Base-by-base conservation (phyloP, 2,329 filamentous ascomycete genomes). In the Apiospora rasikravindrae region DNA sequence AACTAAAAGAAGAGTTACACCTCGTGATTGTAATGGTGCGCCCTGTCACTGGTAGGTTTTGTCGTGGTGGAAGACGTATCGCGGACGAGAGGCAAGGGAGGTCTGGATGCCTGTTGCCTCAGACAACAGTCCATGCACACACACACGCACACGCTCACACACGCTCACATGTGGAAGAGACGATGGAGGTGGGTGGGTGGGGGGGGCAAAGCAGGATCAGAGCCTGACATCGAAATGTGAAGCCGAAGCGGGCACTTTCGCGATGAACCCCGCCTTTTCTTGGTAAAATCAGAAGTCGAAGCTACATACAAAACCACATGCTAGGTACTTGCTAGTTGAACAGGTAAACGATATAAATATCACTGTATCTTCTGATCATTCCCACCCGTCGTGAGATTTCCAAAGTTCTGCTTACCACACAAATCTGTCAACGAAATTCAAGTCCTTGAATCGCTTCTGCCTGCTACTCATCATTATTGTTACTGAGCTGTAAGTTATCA, bases 251-350 rank as follows among this genome's bases (percentile, higher is more conserved):
- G 53, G 29, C 29, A 61, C 53, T 61, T 8, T 33, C 16, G 33
- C 8, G 53, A 61, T 33, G 53, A 61, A 26, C 53, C 53, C 53
- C 53, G 53, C 53, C 53, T 61, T 61, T 61, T 19, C 51, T 29
- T 53, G 11, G 51, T 49, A n/a, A n/a, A n/a, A 19, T 10, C 22
- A 19, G 22, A 49, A 8, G 45, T n/a, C 45, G 45, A n/a, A 49
- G 45, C 45, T 49, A 6, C 33, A 37, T 6, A 37, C 33, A 37
- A 7, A 11, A 49, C 45, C 45, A 49, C 22, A 49, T 49, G 45
- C 29, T 61, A 37, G 6, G 1, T 26, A 61, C 53, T 26, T 29
- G 13, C 53, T 61, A 61, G 24, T 47, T 47, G 6, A 2, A 47
- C 7, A 47, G n/a, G 45, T 47, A 49, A 8, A 7, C 45, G 14